Base-by-base conservation (phyloP, 2,329 filamentous ascomycete genomes). In the Dothideomycetidae sp. region DNA sequence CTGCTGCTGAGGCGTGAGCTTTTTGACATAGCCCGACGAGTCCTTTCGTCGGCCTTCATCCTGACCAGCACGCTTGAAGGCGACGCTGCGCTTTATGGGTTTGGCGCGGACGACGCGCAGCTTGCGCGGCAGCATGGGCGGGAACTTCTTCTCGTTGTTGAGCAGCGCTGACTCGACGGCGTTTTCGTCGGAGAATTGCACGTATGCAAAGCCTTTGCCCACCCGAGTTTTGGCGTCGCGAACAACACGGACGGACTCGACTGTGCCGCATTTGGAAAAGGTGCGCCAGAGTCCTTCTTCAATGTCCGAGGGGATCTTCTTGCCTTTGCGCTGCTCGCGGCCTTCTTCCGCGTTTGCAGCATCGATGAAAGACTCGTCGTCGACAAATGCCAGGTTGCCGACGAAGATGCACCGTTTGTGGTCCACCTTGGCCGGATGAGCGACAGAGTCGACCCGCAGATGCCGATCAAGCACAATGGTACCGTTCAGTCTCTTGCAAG, bases 161-260 rank as follows among this genome's bases (percentile, higher is more conserved):
- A 92, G 70, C 10, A 98, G 70, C 2, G 90, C 90, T n/a, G 80
- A 73, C 59, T 98, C 90, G 31, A 98, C 88, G 31, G 78, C 68
- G 50, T 92, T 94, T 44, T 70, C 74, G 50, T 96, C 83, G 66
- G 78, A 74, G 60, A 98, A 98, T 54, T 98, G 90, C 11, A 98
- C 88, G 52, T 98, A 98, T 44, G 92, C 92, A 53, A 98, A 84
- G 3, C 90, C 90, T 57, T 98, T 98, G 51, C 90, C 85, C 18
- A 98, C 83, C 34, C 92, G 75, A 5, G 92, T 98, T 48, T 81
- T 79, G 44, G 81, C 68, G 53, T 98, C 90, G 39, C 90, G 76
- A 35, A 94, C 73, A 13, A 98, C 85, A 21, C 90, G 81, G 23
- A 98, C 92, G 53, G 78, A 93, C 60, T 98, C 88, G 10, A 98